Conservation (phyloP, 208 protist species). For the Wallacemonas sp. region DNA sequence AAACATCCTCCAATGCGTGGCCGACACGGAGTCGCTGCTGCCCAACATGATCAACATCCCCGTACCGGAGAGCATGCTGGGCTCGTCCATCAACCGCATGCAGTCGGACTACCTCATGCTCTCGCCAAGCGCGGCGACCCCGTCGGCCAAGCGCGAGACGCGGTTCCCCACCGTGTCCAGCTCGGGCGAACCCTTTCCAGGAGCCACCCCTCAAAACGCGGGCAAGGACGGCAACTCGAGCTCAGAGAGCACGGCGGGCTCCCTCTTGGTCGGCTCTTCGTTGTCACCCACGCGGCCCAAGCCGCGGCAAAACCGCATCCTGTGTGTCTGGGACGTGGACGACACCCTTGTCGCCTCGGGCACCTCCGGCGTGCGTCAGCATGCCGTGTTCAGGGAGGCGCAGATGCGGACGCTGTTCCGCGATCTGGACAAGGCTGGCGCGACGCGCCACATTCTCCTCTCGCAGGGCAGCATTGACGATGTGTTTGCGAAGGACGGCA, state of each 20-base stretch:
- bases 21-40: neutral
- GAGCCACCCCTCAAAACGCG: too few species aligned
- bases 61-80: neutral
- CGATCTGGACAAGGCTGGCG: slow-evolving; percentile 20
- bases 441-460: slow-evolving; percentile 69
- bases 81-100: slow-evolving; percentile 1
- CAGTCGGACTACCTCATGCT: neutral
- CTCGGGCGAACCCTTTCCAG: neutral
- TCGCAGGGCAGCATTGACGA: slow-evolving; percentile 89
- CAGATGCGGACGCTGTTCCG: slow-evolving; percentile 59
- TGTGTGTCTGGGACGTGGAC: slow-evolving; percentile 88
- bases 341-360: slow-evolving; percentile 80
- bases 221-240: neutral
- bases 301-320: slow-evolving; percentile 30
- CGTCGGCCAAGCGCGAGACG: neutral
- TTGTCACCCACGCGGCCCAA: neutral
- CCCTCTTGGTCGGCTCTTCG: neutral
- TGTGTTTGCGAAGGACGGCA: slow-evolving; percentile 52
- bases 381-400: slow-evolving; percentile 47
- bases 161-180: neutral
- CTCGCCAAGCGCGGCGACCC: neutral
- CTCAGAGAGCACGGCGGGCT: neutral
- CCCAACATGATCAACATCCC: slow-evolving; percentile 10
- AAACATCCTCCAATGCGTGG: slow-evolving; percentile 5
- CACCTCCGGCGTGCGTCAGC: slow-evolving; percentile 59